phyloP scores from a whole-genome alignment of 2,329 filamentous ascomycete species.

The Tothia fuscella region DNA sequence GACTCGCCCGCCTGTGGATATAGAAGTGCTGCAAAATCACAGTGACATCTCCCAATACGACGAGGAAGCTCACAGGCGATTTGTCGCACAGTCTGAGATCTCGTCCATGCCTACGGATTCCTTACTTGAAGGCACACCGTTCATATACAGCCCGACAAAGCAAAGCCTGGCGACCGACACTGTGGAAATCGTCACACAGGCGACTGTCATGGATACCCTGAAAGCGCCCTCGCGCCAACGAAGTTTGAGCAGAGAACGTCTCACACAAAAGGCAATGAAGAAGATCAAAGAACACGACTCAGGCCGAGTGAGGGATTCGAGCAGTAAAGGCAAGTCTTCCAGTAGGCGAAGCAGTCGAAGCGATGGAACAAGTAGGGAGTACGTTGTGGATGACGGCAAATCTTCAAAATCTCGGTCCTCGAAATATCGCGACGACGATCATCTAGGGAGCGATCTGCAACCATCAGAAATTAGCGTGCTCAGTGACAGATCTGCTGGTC shows the following conservation, averaged over 20 bases:
- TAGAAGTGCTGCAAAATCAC: conserved; percentile 65
- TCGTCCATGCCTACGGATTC: conserved; percentile 70
- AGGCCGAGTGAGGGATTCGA: conserved; percentile 27
- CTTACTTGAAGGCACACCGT: conserved; percentile 43
- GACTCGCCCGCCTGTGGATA: conserved; percentile 63
- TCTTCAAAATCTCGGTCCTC: conserved; percentile 29
- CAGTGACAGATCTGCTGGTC: conserved; percentile 43
- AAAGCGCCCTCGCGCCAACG: conserved; percentile 50
- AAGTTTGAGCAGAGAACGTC: conserved; percentile 54
- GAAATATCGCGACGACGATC: conserved; percentile 41
- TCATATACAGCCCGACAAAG: conserved; percentile 32
- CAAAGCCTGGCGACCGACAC: conserved; percentile 38
- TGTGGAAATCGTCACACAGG: conserved; percentile 19
- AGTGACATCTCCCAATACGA: conserved; percentile 56
- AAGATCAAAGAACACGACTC: conserved; percentile 44
- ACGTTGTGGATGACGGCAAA: conserved; percentile 21
- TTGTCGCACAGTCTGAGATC: conserved; percentile 66
- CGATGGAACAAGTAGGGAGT: conserved; percentile 21
- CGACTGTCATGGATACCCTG: conserved; percentile 33
- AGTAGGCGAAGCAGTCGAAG: conserved; percentile 11
- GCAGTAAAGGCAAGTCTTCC: conserved; percentile 22
- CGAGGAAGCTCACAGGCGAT: conserved; percentile 48
- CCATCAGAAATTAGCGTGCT: conserved; percentile 32
- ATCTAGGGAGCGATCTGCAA: conserved; percentile 40
- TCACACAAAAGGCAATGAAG: conserved; percentile 57